Conservation (phyloP, 306 rosid genomes). For the Pyrus betulifolia region DNA sequence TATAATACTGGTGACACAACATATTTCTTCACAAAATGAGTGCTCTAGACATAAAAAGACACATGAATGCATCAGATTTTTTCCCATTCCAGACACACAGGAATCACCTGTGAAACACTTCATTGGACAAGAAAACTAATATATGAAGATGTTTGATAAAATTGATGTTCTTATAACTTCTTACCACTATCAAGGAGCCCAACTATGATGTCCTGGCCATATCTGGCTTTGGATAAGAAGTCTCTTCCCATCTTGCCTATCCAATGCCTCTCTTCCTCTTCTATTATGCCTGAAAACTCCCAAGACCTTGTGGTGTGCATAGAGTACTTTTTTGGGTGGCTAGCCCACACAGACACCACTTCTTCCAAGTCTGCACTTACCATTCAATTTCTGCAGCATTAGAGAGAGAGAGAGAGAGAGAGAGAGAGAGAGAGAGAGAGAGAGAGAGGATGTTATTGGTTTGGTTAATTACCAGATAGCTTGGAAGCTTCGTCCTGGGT, state of each 20-base stretch:
- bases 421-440: background rate
- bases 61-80: too few relatives aligned
- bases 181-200: constrained; percentile 72
- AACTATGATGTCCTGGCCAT: constrained; percentile 55
- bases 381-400: background rate
- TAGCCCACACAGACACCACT: constrained; percentile 18
- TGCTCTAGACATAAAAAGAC: too few relatives aligned
- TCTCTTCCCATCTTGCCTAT: constrained; percentile 12
- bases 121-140: background rate
- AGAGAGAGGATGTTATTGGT: background rate
- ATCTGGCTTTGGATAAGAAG: constrained; percentile 42
- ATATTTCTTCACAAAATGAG: too few relatives aligned
- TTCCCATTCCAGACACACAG: background rate
- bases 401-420: background rate
- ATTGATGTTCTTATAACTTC: background rate
- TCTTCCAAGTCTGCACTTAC: constrained; percentile 13
- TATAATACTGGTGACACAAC: too few relatives aligned
- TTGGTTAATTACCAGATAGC: constrained; percentile 42
- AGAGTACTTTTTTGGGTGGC: constrained; percentile 22
- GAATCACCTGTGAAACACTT: background rate
- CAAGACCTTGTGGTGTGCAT: constrained; percentile 36
- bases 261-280: constrained; percentile 18
- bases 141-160: background rate
- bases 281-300: constrained; percentile 23
- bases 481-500: constrained; percentile 51